Conservation (phyloP, 2,329 filamentous ascomycete species). For the Claviceps sp. region DNA sequence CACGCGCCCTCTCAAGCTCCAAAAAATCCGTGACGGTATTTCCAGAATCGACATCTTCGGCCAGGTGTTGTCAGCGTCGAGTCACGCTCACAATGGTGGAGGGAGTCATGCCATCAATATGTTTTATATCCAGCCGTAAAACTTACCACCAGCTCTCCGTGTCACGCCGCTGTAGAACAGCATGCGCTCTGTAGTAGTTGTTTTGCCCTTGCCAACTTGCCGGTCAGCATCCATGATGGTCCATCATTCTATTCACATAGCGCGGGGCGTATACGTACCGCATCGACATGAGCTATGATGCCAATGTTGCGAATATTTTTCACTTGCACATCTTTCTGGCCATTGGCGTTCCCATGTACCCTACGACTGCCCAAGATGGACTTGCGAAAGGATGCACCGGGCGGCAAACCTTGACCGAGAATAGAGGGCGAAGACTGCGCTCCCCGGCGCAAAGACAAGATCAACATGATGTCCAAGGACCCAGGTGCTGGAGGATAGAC, state of each 20-base stretch:
- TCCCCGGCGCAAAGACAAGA: conserved; percentile 6
- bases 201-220: conserved; percentile 54
- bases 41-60: conserved; percentile 76
- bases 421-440: not conserved
- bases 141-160: conserved; percentile 60
- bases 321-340: conserved; percentile 15
- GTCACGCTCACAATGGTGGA: not conserved
- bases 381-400: not conserved
- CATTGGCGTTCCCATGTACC: conserved; percentile 5
- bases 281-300: conserved; percentile 97
- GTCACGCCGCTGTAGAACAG: conserved; percentile 92
- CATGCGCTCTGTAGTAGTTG: conserved; percentile 97
- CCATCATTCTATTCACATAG: not conserved
- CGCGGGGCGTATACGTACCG: conserved; percentile 30
- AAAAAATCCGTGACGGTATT: conserved; percentile 97
- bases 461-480: conserved; percentile 7
- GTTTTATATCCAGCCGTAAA: not conserved
- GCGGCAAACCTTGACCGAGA: not conserved
- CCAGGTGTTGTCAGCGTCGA: not conserved
- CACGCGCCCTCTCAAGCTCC: conserved; percentile 77
- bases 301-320: conserved; percentile 79
- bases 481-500: not conserved
- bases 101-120: not conserved
- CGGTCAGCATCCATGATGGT: conserved; percentile 3
- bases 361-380: not conserved